phyloP scores from a whole-genome alignment of 2,329 filamentous ascomycete species.

The Apiospora saccharicola region DNA sequence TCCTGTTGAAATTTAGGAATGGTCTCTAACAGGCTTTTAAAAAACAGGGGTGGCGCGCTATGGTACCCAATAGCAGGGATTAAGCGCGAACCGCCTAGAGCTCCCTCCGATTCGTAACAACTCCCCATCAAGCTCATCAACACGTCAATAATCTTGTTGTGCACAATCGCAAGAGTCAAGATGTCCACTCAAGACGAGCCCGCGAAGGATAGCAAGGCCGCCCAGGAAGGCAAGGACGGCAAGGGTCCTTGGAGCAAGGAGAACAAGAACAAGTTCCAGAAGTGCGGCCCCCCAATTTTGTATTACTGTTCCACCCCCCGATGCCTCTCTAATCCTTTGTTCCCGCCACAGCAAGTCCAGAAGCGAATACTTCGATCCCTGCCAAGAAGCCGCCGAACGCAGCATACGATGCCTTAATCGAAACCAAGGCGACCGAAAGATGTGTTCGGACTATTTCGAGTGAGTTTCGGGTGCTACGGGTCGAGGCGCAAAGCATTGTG shows the following conservation, averaged over 20 bases:
- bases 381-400: constrained; percentile 86
- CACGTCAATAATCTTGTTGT: background rate
- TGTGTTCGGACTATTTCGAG: constrained; percentile 98
- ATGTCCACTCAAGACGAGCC: constrained; percentile 36
- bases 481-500: background rate
- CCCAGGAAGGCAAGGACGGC: constrained; percentile 13
- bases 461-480: constrained; percentile 54
- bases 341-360: constrained; percentile 73
- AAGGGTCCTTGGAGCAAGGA: constrained; percentile 63
- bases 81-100: background rate
- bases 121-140: background rate
- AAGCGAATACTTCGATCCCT: constrained; percentile 94
- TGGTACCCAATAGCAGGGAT: background rate
- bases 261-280: constrained; percentile 69
- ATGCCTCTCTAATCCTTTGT: constrained; percentile 19
- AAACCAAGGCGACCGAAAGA: constrained; percentile 84
- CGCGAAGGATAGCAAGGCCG: background rate
- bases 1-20: no score
- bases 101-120: constrained; percentile 6
- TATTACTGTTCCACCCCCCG: constrained; percentile 10
- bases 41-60: no score
- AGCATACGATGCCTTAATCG: constrained; percentile 89
- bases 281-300: constrained; percentile 50
- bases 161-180: constrained; percentile 22
- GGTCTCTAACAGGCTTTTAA: no score